Base-by-base conservation (phyloP, 2,329 filamentous ascomycete genomes). In the Nectriaceae sp. region DNA sequence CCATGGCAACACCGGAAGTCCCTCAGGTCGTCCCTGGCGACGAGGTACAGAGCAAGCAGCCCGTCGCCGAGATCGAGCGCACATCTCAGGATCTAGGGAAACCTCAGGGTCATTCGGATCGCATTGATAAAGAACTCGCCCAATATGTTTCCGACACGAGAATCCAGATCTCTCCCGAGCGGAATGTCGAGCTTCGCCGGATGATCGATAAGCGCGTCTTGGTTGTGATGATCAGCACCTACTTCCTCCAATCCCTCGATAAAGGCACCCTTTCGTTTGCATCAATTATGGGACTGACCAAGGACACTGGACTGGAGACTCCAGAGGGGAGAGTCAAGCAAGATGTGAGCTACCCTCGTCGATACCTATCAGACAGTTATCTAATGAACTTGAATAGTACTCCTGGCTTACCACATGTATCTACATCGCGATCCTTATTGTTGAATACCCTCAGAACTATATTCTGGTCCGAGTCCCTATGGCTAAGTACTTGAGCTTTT, bases 341-440 rank as follows among this genome's bases (percentile, higher is more conserved):
- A 18, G 39, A 59, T 29, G 58, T 59, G 6, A 54, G 42, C 40
- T 37, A 13, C 5, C 21, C 21, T 29, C 20, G 4, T 11, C 21
- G 15, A 8, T 15, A 10, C 26, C 15, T 10, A 15, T 31, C 26
- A 31, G 26, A 10, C 26, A 15, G 15, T 31, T 31, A 48, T 53
- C 41, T 52, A 40, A 5, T 19, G 20, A 16, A 10, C 18, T 5
- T 3, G 22, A 11, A 38, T 60, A 88, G 74, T 90, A 83, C 64
- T 78, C 76, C 19, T 90, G 87, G 87, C 72, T 90, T 43, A 87
- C 83, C 0, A 88, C 85, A 11, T 88, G 83, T 74, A 87, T 90
- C 55, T 90, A 89, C 70, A 83, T 89, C 52, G 84, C 81, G 42
- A 83, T 89, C 16, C 72, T 90, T 8, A 68, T 85, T 40, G 85